phyloP scores from a whole-genome alignment of 129 eudicot genomes.

The Dittrichia graveolens region DNA sequence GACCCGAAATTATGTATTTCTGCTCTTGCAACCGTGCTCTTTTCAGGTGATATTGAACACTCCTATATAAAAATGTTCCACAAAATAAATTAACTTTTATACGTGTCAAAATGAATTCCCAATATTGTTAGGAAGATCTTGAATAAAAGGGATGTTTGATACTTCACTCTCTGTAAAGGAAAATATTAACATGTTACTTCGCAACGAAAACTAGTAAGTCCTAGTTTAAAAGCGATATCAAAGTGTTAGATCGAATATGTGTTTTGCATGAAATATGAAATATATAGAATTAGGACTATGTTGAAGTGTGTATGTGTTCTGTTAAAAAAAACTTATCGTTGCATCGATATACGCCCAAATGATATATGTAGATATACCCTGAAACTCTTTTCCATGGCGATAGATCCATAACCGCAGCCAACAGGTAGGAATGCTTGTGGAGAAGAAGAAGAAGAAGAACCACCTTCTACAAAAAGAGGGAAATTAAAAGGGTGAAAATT shows the following conservation, averaged over 20 bases:
- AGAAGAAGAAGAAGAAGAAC: constrained; percentile 57
- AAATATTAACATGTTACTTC: too few species aligned
- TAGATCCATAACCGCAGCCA: constrained; percentile 67
- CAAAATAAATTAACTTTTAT: neutral
- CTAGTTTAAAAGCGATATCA: too few species aligned
- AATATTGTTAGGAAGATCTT: neutral
- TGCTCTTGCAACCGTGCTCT: constrained; percentile 31
- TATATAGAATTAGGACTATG: too few species aligned
- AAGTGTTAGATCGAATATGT: too few species aligned
- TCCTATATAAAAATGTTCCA: constrained; percentile 46
- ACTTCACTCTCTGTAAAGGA: too few species aligned
- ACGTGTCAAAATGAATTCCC: neutral
- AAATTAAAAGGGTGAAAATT: neutral
- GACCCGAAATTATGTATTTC: constrained; percentile 42
- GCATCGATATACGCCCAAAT: too few species aligned
- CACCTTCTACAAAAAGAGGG: constrained; percentile 41
- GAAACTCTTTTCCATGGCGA: constrained; percentile 83
- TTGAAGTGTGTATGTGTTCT: too few species aligned
- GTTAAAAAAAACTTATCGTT: too few species aligned
- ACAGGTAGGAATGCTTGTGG: constrained; percentile 42
- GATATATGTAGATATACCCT: constrained; percentile 46
- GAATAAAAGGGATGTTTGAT: neutral
- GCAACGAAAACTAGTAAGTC: too few species aligned
- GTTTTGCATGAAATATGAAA: too few species aligned
- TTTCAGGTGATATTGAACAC: constrained; percentile 71